Base-by-base conservation (phyloP, 768 basidiomycete species). In the Lentinula sp. region DNA sequence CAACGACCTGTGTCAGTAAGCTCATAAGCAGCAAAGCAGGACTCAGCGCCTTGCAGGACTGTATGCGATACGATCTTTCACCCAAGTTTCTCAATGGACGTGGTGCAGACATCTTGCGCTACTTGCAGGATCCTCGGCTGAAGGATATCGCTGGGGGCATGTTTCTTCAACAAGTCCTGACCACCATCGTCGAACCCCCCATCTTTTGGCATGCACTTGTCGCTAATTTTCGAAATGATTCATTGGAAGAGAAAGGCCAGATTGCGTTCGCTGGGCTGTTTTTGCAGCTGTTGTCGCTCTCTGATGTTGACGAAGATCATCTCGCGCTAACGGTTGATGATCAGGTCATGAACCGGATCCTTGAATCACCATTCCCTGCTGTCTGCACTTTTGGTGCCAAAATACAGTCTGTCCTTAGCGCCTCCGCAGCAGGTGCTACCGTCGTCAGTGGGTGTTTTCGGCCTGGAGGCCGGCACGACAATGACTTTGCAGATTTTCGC, bases 381-480 rank as follows among this genome's bases (percentile, higher is more conserved):
- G 46, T 13, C 73, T 71, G 64, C 65, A 2, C 60, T 72, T 23
- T 71, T 70, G 34, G 65, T 0, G 70, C 73, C 9, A 74, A 77
- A 55, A 76, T 85, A 64, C 74, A 78, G 61, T 70, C 78, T 39
- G 58, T 67, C 11, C 63, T 73, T 35, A 62, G 70, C 74, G 59
- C 69, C 78, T 37, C 71, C 68, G 18, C 74, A 78, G 48, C 66
- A 5, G 21, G 61, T 32, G 64, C 65, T 5, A 67, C 69, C 5
- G 55, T 62, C 5, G 54, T 64, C 16, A 65, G 69, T 16, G 65
- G 51, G 2, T 75, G 70, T 1, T 64, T 68, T n/a, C 69, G 71
- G 9, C 82, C 87, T 1, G 88, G 88, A 1, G 87, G 86, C 3
- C 77, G 88, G 4, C 88, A 89, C 60, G 86, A 88, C 65, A 89